Percentiles rank a stretch among this genome's conserved stretches.
These are phyloP conservation scores for Fusarium decemcellulare DNA, from an alignment of 2,329 filamentous ascomycete genomes.

Conservation along the genomic window DNA sequence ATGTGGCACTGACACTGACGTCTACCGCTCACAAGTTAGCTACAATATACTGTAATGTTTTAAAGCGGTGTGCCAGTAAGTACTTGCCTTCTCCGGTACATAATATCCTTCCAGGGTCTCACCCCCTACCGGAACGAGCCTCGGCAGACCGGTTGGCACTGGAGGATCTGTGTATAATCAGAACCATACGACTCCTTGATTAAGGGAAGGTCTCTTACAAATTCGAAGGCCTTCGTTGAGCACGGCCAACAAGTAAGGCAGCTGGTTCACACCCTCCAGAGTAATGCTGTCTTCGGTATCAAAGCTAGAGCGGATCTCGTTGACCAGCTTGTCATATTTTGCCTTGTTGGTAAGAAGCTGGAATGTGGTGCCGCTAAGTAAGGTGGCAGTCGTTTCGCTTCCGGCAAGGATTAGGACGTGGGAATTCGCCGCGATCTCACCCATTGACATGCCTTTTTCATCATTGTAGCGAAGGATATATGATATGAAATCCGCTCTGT, in stretches of 20 bases:
- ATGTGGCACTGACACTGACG: not conserved
- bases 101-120: not conserved
- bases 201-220: not conserved
- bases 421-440: not conserved
- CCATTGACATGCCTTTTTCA: not conserved
- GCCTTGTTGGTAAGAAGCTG: not conserved
- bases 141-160: slow-evolving; percentile 5
- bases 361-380: not conserved
- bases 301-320: slow-evolving; percentile 6
- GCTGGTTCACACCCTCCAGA: slow-evolving; percentile 1
- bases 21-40: too few species aligned
- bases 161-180: not conserved
- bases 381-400: slow-evolving; percentile 13
- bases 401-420: slow-evolving; percentile 12
- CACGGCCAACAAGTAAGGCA: slow-evolving; percentile 6
- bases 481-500: not conserved
- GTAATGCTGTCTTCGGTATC: not conserved
- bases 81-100: slow-evolving; percentile 1
- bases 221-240: slow-evolving; percentile 16
- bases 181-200: not conserved
- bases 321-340: not conserved
- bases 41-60: too few species aligned
- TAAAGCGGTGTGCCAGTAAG: not conserved
- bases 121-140: not conserved
- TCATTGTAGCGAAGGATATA: slow-evolving; percentile 9